Evolutionary conservation across 2,329 filamentous ascomycete species (phyloP).

Genomic region (Emericellopsis atlantica): DNA sequence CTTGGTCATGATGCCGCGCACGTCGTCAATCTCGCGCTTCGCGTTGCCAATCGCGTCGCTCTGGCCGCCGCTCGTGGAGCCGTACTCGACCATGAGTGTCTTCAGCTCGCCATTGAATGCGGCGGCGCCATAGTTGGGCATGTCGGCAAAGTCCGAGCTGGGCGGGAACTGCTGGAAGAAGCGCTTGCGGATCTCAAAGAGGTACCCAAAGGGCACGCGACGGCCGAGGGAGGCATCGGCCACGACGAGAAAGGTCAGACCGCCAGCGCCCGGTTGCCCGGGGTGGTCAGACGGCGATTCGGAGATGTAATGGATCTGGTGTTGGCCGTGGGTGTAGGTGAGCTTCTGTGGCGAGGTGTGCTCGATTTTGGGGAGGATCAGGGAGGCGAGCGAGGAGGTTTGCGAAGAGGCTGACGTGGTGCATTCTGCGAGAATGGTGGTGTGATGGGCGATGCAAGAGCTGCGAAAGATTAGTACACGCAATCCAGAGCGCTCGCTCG

Average conservation of each 20-base stretch:
- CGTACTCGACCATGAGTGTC: slow-evolving; percentile 70
- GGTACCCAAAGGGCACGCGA: slow-evolving; percentile 83
- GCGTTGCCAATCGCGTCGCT: slow-evolving; percentile 76
- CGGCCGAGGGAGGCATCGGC: slow-evolving; percentile 70
- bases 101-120: slow-evolving; percentile 75
- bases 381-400: slow-evolving; percentile 75
- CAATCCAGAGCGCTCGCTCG: not conserved
- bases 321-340: slow-evolving; percentile 82
- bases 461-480: slow-evolving; percentile 27
- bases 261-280: slow-evolving; percentile 50
- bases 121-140: slow-evolving; percentile 84
- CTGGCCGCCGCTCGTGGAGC: slow-evolving; percentile 61
- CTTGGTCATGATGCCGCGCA: slow-evolving; percentile 85
- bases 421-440: slow-evolving; percentile 87
- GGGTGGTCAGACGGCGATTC: slow-evolving; percentile 61
- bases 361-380: slow-evolving; percentile 90
- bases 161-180: slow-evolving; percentile 62
- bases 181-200: slow-evolving; percentile 79
- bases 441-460: slow-evolving; percentile 87
- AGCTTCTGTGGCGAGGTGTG: slow-evolving; percentile 74
- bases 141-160: slow-evolving; percentile 39
- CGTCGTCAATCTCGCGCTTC: slow-evolving; percentile 82
- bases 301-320: slow-evolving; percentile 93
- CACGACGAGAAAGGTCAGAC: slow-evolving; percentile 85
- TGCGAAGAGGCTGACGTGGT: slow-evolving; percentile 74